These are phyloP conservation scores for peach (Prunus persica) DNA, from an alignment of 306 rosid genomes.

Conservation along the genomic window Prunus_persica_NCBIv2 NC_034011.1:26689001-26689500, in stretches of 20 bases:
- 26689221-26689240: slow-evolving; percentile 17
- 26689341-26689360: neutral
- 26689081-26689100: neutral
- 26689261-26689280: neutral
- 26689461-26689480: neutral
- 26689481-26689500: neutral
- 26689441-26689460: slow-evolving; percentile 15
- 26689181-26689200: neutral
- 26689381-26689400: neutral
- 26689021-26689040: neutral
- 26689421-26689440: slow-evolving; percentile 3
- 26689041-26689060: neutral
- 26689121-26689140: neutral
- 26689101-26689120: neutral
- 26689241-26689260: neutral
- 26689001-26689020: no score
- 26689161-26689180: neutral
- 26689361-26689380: neutral
- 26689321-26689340: neutral
- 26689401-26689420: neutral
- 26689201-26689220: neutral
- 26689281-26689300: neutral
- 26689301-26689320: neutral
- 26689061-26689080: neutral
- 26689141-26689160: neutral